Evolutionary conservation across 495 filamentous ascomycete species (phyloP).

Genomic region (Aspergillus cristatus): DNA sequence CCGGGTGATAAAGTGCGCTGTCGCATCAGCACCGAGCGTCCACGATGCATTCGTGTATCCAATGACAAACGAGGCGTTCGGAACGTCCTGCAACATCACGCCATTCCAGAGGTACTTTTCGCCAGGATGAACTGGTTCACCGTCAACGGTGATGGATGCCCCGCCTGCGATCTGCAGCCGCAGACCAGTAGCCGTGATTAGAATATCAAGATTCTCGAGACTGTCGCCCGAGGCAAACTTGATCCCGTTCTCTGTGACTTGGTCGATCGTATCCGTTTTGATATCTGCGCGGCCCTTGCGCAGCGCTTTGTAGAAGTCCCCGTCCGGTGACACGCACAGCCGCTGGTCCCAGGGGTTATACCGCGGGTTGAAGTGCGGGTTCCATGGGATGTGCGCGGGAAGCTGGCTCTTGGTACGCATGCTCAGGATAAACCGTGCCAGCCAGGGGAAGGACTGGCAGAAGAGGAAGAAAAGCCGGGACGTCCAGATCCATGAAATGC

Average conservation of each 20-base stretch:
- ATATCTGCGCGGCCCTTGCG: conserved; percentile 48
- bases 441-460: conserved; percentile 46
- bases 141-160: conserved; percentile 45
- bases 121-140: conserved; percentile 33
- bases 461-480: conserved; percentile 42
- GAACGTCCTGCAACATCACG: conserved; percentile 50
- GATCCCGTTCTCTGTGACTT: conserved; percentile 51
- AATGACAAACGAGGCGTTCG: conserved; percentile 46
- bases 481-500: conserved; percentile 36
- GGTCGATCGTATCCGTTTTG: conserved; percentile 60
- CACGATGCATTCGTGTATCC: conserved; percentile 51
- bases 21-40: conserved; percentile 51
- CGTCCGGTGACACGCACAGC: conserved; percentile 59
- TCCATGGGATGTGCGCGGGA: conserved; percentile 42
- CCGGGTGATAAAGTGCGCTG: conserved; percentile 37
- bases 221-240: conserved; percentile 44
- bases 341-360: conserved; percentile 73
- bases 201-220: conserved; percentile 54
- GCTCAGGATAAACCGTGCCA: conserved; percentile 38
- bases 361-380: conserved; percentile 60
- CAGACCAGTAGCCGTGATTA: conserved; percentile 68
- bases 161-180: conserved; percentile 45
- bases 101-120: conserved; percentile 49
- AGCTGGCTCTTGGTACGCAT: conserved; percentile 36
- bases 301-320: conserved; percentile 61